Evolutionary conservation across 257 asterid genomes (phyloP), one percentile per base, ranked within the genome.

Genomic region (Przewalskia tangutica): DNA sequence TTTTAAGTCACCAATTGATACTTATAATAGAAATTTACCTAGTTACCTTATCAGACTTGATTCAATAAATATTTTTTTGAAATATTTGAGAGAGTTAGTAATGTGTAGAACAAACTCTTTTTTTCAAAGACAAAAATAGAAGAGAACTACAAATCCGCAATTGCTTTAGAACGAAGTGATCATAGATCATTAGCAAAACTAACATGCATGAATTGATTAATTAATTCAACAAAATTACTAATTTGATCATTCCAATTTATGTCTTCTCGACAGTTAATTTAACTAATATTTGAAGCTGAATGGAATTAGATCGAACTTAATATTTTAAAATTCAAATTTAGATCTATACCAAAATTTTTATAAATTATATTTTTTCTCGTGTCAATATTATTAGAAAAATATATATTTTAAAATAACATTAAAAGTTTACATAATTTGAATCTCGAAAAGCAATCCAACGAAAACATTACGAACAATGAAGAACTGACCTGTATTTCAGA

Each of bases 401-500:
- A 27, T 27, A 38, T 38, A 2, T 38, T 38, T 38, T 38, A 38
- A 38, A 38, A 38, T 20, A 3, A 8, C 8, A 10, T 1, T 62
- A 8, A 62, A 38, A 62, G 23, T 23, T 62, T 23, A 62, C 8
- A 36, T 23, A 23, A 11, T 1, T 63, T 63, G 42, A 63, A 63
- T 63, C n/a, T 63, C 2, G 12, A 23, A 11, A 8, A 65, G 2
- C 1, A 82, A 38, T 18, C 7, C 2, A 46, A 8, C 0, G 1
- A 6, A 8, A 54, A 58, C 2, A 58, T 2, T 17, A 38, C 4
- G 5, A 38, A 38, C 5, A 38, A 38, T 38, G 42, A 70, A 17
- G 3, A n/a, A 85, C 91, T 83, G 0, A 91, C 97, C 80, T 93
- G 97, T 55, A 93, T 93, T 50, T 75, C 55, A 42, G 97, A 91